Percentiles rank a stretch among this genome's conserved stretches.
These are phyloP conservation scores for Bremia lactucae DNA, from an alignment of 352 stramenopile species.

Conservation along the genomic window DNA sequence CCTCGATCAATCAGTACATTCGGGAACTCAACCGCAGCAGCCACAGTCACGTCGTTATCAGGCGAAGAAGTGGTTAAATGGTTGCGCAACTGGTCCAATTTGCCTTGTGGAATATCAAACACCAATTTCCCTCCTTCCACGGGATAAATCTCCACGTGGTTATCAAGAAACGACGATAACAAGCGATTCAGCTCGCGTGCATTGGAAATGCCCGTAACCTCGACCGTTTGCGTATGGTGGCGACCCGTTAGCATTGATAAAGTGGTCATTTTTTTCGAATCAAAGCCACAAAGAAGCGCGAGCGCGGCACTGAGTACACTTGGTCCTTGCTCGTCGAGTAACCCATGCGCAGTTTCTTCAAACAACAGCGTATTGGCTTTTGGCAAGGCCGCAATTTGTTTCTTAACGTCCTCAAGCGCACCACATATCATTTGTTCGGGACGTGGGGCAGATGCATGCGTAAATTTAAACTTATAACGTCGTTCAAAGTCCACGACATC, in stretches of 20 bases:
- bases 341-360: slow-evolving; percentile 35
- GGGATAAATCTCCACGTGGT: slow-evolving; percentile 39
- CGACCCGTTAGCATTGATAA: slow-evolving; percentile 73
- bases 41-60: slow-evolving; percentile 27
- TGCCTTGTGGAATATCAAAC: slow-evolving; percentile 49
- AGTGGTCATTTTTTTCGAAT: slow-evolving; percentile 47
- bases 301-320: slow-evolving; percentile 51
- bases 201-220: slow-evolving; percentile 36
- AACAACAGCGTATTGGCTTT: slow-evolving; percentile 39
- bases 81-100: slow-evolving; percentile 33
- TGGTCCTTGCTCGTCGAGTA: slow-evolving; percentile 50
- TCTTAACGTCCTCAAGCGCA: slow-evolving; percentile 37
- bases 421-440: slow-evolving; percentile 54
- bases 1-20: slow-evolving; percentile 37
- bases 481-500: slow-evolving; percentile 74
- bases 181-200: slow-evolving; percentile 40
- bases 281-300: slow-evolving; percentile 66
- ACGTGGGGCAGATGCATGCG: slow-evolving; percentile 38
- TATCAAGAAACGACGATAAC: slow-evolving; percentile 32
- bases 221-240: slow-evolving; percentile 49
- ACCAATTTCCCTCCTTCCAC: slow-evolving; percentile 52
- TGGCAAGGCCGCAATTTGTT: slow-evolving; percentile 42
- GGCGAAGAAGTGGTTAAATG: slow-evolving; percentile 26
- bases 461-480: slow-evolving; percentile 68
- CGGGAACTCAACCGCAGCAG: slow-evolving; percentile 40